phyloP scores from a whole-genome alignment of 495 filamentous ascomycete species.

The Amniculicola lignicola region DNA sequence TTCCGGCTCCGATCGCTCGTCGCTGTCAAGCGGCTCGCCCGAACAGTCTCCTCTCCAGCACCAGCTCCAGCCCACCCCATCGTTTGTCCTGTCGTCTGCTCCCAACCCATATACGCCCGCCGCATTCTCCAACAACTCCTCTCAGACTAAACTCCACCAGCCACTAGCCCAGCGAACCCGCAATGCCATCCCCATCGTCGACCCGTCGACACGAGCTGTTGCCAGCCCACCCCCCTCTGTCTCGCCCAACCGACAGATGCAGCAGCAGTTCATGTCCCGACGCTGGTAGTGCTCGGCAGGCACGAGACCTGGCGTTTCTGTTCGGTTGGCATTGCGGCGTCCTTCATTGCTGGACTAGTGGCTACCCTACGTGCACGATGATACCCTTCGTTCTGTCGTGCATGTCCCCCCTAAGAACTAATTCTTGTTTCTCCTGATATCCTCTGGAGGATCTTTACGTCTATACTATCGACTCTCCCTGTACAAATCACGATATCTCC shows the following conservation, averaged over 20 bases:
- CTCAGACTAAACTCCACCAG: conserved; percentile 76
- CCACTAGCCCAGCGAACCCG: conserved; percentile 80
- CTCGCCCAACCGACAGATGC: conserved; percentile 76
- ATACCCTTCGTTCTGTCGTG: neutral
- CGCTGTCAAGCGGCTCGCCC: conserved; percentile 89
- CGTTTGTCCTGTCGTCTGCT: conserved; percentile 75
- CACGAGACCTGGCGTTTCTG: conserved; percentile 25
- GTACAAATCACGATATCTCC: conserved; percentile 38
- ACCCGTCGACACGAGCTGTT: conserved; percentile 87
- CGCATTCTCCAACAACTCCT: conserved; percentile 51
- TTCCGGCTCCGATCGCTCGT: conserved; percentile 86
- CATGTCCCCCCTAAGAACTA: conserved; percentile 26
- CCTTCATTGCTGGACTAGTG: conserved; percentile 40
- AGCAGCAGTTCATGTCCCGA: conserved; percentile 58
- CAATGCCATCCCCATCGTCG: conserved; percentile 97
- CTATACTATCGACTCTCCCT: conserved; percentile 34
- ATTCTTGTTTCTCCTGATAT: conserved; percentile 30
- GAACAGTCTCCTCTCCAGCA: conserved; percentile 84
- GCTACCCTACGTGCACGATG: conserved; percentile 15
- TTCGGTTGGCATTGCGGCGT: conserved; percentile 35
- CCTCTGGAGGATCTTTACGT: conserved; percentile 33
- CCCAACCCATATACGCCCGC: conserved; percentile 67
- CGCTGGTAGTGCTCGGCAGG: conserved; percentile 54
- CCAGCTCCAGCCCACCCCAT: conserved; percentile 72
- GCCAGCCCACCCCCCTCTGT: conserved; percentile 89